phyloP scores from a whole-genome alignment of 2,329 filamentous ascomycete genomes.

The Colletotrichum brevisporum region DNA sequence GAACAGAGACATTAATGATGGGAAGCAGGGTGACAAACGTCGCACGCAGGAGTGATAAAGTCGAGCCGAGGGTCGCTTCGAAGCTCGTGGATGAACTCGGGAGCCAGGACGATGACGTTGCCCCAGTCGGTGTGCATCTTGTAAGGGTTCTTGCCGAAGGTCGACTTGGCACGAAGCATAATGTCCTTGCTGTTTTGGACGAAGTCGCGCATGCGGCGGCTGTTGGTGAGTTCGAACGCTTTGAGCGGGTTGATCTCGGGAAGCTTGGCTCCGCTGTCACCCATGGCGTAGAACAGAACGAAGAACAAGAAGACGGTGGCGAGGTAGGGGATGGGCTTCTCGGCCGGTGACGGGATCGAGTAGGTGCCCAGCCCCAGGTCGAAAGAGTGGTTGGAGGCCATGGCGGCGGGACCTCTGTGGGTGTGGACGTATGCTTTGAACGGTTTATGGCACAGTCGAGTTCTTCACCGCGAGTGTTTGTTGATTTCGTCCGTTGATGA shows the following conservation, averaged over 20 bases:
- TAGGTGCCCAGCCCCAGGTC: constrained; percentile 14
- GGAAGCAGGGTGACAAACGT: constrained; percentile 1
- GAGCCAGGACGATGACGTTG: constrained; percentile 16
- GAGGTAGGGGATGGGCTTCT: constrained; percentile 20
- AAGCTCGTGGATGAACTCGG: constrained; percentile 21
- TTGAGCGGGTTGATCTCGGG: constrained; percentile 21
- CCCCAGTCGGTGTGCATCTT: constrained; percentile 23
- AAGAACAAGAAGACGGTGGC: constrained; percentile 10
- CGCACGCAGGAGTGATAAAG: not conserved
- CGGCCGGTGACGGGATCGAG: constrained; percentile 25
- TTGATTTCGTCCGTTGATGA: not conserved
- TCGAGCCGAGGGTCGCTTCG: constrained; percentile 17
- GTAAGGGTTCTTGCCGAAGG: constrained; percentile 17
- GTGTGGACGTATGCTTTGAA: not conserved
- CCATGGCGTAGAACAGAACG: constrained; percentile 13
- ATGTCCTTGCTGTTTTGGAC: constrained; percentile 11
- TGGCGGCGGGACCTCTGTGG: not conserved
- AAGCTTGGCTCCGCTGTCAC: constrained; percentile 3
- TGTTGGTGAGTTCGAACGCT: constrained; percentile 13
- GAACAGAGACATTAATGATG: accelerated
- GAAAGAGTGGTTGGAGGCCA: constrained; percentile 9
- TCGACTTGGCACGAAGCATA: constrained; percentile 9
- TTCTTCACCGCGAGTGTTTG: not conserved
- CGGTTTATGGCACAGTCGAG: not conserved
- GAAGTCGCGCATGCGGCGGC: constrained; percentile 26